phyloP scores from a whole-genome alignment of 2,329 filamentous ascomycete genomes.

The Diaporthe citrichinensis region DNA sequence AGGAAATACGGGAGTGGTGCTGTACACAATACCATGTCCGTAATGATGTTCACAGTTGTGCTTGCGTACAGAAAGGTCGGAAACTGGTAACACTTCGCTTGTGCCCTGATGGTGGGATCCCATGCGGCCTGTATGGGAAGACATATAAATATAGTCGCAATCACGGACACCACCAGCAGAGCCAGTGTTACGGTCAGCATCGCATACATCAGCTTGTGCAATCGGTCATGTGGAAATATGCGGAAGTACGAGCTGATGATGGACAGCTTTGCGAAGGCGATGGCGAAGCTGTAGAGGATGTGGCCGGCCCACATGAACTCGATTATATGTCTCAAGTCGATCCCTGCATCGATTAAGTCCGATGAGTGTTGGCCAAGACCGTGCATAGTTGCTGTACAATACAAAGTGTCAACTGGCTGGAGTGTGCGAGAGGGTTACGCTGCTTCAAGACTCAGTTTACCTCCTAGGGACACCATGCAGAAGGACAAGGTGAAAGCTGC shows the following conservation, averaged over 20 bases:
- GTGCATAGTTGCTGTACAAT: slow-evolving; percentile 15
- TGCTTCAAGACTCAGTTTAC: background rate
- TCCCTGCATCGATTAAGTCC: slow-evolving; percentile 10
- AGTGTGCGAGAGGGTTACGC: too few species aligned
- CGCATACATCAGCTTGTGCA: slow-evolving; percentile 26
- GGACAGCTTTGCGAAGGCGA: slow-evolving; percentile 35
- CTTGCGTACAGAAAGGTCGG: slow-evolving; percentile 27
- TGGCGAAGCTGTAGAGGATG: slow-evolving; percentile 34
- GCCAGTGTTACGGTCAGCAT: slow-evolving; percentile 31
- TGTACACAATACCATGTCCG: slow-evolving; percentile 31
- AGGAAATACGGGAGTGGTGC: slow-evolving; percentile 35
- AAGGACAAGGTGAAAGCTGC: slow-evolving; percentile 24
- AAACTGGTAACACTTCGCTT: slow-evolving; percentile 32
- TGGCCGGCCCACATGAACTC: slow-evolving; percentile 33
- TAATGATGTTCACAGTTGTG: slow-evolving; percentile 16
- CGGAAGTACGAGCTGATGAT: slow-evolving; percentile 37
- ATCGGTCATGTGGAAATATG: slow-evolving; percentile 24
- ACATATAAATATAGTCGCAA: slow-evolving; percentile 22
- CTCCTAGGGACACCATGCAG: slow-evolving; percentile 35
- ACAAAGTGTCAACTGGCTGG: background rate
- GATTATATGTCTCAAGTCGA: slow-evolving; percentile 25
- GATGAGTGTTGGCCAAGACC: slow-evolving; percentile 33
- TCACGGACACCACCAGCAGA: slow-evolving; percentile 13
- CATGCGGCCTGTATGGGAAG: slow-evolving; percentile 32
- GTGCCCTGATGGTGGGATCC: slow-evolving; percentile 26